phyloP scores from a whole-genome alignment of 345 rosid genomes.

The Pistacia atlantica region DNA sequence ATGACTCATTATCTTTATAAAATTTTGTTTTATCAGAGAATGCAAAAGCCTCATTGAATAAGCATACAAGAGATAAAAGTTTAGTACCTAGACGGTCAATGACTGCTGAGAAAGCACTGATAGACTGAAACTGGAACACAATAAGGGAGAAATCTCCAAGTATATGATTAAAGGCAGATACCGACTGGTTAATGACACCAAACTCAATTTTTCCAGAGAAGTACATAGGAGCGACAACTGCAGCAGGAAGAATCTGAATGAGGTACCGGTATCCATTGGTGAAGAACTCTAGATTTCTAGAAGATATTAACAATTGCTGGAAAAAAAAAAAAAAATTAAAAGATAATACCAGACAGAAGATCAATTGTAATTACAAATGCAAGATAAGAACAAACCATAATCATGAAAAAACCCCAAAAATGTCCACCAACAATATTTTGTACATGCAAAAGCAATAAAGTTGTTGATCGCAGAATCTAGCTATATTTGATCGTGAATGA shows the following conservation, averaged over 20 bases:
- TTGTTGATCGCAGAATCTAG: slow-evolving; percentile 1
- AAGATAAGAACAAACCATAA: background rate
- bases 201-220: slow-evolving; percentile 98
- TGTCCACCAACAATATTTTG: background rate
- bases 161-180: slow-evolving; percentile 95
- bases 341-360: slow-evolving; percentile 20
- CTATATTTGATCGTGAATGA: background rate
- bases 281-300: slow-evolving; percentile 96
- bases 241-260: slow-evolving; percentile 97
- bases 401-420: background rate
- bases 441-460: background rate
- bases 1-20: background rate
- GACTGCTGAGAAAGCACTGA: slow-evolving; percentile 97
- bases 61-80: slow-evolving; percentile 11
- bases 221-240: slow-evolving; percentile 97
- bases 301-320: slow-evolving; percentile 88
- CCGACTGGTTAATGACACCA: slow-evolving; percentile 97
- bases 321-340: slow-evolving; percentile 13
- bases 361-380: slow-evolving; percentile 7
- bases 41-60: slow-evolving; percentile 8
- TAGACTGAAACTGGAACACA: slow-evolving; percentile 93
- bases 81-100: slow-evolving; percentile 90
- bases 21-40: background rate
- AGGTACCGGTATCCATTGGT: slow-evolving; percentile 93
- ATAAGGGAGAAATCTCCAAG: slow-evolving; percentile 93